phyloP scores from a whole-genome alignment of 495 filamentous ascomycete genomes.

The Aspergillus wentii region DNA sequence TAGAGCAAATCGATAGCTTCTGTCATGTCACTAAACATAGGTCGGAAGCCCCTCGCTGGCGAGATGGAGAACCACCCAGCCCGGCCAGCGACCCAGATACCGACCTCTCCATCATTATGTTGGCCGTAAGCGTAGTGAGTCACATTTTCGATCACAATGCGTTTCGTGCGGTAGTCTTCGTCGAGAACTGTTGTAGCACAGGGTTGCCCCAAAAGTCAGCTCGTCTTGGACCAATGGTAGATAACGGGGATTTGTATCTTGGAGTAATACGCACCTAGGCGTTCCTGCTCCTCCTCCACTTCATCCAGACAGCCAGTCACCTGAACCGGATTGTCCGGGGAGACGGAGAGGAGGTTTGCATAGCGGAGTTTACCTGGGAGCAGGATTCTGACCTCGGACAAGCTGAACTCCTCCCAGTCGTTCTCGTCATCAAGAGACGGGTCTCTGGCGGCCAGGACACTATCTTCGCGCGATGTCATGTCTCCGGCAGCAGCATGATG shows the following conservation, averaged over 20 bases:
- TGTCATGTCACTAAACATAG: conserved; percentile 59
- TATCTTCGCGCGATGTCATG: conserved; percentile 51
- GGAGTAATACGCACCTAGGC: conserved; percentile 27
- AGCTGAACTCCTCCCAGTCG: conserved; percentile 53
- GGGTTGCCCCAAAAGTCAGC: conserved; percentile 22
- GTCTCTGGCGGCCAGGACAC: conserved; percentile 50
- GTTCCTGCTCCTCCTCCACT: conserved; percentile 39
- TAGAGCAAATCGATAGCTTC: conserved; percentile 70
- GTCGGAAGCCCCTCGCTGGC: conserved; percentile 55
- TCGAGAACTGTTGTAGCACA: conserved; percentile 37
- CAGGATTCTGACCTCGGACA: conserved; percentile 49
- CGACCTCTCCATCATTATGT: conserved; percentile 51
- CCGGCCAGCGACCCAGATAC: conserved; percentile 70
- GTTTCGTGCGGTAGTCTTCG: conserved; percentile 40
- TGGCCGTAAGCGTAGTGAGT: conserved; percentile 67
- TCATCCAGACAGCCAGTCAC: conserved; percentile 49
- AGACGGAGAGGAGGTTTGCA: conserved; percentile 49
- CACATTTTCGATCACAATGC: conserved; percentile 61
- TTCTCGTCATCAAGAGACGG: conserved; percentile 51
- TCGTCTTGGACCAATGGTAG: too few species aligned
- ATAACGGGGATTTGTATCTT: conserved; percentile 2
- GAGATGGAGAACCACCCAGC: conserved; percentile 77
- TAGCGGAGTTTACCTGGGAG: conserved; percentile 43
- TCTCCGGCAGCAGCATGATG: conserved; percentile 31
- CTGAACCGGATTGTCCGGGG: conserved; percentile 47